Percentiles rank a stretch among this genome's conserved stretches.
Conservation (phyloP, 768 basidiomycete species). For the Pseudohyphozyma bogoriensis region DNA sequence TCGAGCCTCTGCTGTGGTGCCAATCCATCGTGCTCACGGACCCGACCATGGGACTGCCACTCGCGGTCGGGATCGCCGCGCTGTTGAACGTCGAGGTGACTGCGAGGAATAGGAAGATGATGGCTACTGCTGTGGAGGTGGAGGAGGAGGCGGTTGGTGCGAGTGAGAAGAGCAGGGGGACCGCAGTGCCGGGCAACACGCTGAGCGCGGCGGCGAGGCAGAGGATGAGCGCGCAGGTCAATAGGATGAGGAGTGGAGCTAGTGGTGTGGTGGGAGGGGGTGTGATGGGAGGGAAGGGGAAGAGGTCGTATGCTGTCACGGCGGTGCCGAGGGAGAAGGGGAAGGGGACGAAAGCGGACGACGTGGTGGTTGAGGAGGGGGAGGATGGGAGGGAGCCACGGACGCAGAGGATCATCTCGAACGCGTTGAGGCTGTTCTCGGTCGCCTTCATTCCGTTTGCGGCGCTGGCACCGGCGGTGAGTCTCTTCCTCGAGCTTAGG, state of each 20-base stretch:
- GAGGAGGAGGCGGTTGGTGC: background rate
- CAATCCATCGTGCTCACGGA: conserved; percentile 35
- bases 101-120: conserved; percentile 19
- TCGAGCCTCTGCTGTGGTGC: conserved; percentile 32
- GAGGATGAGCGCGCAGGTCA: background rate
- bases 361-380: background rate
- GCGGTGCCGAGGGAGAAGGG: background rate
- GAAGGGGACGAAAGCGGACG: background rate
- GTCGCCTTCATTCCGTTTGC: conserved; percentile 38
- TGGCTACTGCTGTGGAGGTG: background rate
- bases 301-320: background rate
- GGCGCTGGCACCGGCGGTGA: conserved; percentile 37
- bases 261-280: background rate
- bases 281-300: background rate
- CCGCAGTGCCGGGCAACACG: background rate
- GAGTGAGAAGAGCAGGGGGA: background rate
- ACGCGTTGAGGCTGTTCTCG: conserved; percentile 35
- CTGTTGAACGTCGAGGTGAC: conserved; percentile 38
- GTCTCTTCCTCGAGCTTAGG: conserved; percentile 4
- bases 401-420: conserved; percentile 21
- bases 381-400: conserved; percentile 2
- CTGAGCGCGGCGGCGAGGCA: background rate
- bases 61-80: conserved; percentile 35
- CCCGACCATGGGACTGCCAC: conserved; percentile 34
- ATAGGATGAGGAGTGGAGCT: background rate